Conservation (phyloP, 164 flowering plant genomes). For the Aristolochia contorta region DNA sequence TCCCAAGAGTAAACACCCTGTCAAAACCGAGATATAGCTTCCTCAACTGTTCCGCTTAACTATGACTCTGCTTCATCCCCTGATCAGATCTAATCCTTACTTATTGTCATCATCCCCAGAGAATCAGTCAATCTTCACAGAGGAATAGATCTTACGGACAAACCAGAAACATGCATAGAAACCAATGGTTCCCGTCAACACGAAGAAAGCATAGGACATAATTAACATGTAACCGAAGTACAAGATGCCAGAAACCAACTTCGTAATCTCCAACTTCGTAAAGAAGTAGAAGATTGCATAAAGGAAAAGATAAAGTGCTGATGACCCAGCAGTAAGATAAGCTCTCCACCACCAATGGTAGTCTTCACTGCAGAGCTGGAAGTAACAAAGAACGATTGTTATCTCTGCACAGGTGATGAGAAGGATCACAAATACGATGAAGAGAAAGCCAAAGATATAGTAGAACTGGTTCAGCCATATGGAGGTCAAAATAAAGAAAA, state of each 20-base stretch:
- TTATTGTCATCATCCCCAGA: neutral
- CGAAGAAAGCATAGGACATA: conserved; percentile 75
- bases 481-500: conserved; percentile 54
- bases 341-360: conserved; percentile 94
- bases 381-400: conserved; percentile 77
- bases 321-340: conserved; percentile 80
- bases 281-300: conserved; percentile 77
- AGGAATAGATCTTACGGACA: conserved; percentile 72
- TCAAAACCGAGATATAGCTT: conserved; percentile 1
- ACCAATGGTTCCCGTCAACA: conserved; percentile 73
- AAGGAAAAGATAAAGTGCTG: conserved; percentile 72
- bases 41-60: neutral
- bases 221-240: conserved; percentile 80
- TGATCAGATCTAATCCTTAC: neutral
- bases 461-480: conserved; percentile 85
- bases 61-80: conserved; percentile 1
- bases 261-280: conserved; percentile 71
- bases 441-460: conserved; percentile 87
- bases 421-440: conserved; percentile 79
- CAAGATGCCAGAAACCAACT: conserved; percentile 65
- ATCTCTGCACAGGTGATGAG: conserved; percentile 81
- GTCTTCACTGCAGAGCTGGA: conserved; percentile 87
- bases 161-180: conserved; percentile 90
- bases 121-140: conserved; percentile 40
- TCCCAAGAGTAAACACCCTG: neutral